phyloP scores from a whole-genome alignment of 768 basidiomycete genomes.

The Termitomyces sp. region DNA sequence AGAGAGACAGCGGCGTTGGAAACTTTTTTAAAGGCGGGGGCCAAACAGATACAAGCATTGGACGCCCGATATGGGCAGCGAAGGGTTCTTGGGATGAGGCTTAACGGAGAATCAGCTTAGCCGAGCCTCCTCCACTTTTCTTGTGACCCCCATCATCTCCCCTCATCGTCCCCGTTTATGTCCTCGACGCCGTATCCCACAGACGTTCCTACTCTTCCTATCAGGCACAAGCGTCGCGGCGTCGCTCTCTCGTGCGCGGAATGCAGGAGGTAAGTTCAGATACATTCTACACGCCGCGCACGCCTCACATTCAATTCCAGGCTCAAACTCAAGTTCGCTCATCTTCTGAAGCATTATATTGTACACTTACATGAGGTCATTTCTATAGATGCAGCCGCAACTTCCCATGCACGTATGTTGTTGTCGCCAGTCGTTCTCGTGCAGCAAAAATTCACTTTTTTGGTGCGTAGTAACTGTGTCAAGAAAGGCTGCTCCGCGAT shows the following conservation, averaged over 20 bases:
- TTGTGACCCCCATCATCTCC: slow-evolving; percentile 26
- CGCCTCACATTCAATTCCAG: slow-evolving; percentile 32
- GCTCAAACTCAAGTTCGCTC: slow-evolving; percentile 63
- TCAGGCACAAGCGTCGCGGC: slow-evolving; percentile 50
- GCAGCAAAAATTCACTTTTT: slow-evolving; percentile 16
- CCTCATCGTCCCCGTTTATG: slow-evolving; percentile 16
- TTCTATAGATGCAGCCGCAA: slow-evolving; percentile 54
- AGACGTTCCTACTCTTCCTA: slow-evolving; percentile 20
- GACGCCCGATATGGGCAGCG: neutral
- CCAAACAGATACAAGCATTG: slow-evolving; percentile 27
- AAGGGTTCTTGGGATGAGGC: slow-evolving; percentile 5
- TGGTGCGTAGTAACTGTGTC: slow-evolving; percentile 46
- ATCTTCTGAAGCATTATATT: slow-evolving; percentile 8
- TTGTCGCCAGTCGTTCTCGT: slow-evolving; percentile 3
- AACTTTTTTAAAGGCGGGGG: slow-evolving; percentile 17
- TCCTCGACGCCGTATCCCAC: slow-evolving; percentile 22
- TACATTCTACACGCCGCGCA: slow-evolving; percentile 14
- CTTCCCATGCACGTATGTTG: slow-evolving; percentile 61
- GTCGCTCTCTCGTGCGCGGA: slow-evolving; percentile 65
- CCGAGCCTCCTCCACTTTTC: slow-evolving; percentile 22
- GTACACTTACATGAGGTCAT: slow-evolving; percentile 15
- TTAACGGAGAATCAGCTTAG: slow-evolving; percentile 27
- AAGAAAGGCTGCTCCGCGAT: slow-evolving; percentile 62
- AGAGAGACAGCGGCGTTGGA: slow-evolving; percentile 14
- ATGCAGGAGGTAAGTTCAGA: slow-evolving; percentile 54